phyloP scores from a whole-genome alignment of 148 eudicot species.

The Nyssa sinensis region DNA sequence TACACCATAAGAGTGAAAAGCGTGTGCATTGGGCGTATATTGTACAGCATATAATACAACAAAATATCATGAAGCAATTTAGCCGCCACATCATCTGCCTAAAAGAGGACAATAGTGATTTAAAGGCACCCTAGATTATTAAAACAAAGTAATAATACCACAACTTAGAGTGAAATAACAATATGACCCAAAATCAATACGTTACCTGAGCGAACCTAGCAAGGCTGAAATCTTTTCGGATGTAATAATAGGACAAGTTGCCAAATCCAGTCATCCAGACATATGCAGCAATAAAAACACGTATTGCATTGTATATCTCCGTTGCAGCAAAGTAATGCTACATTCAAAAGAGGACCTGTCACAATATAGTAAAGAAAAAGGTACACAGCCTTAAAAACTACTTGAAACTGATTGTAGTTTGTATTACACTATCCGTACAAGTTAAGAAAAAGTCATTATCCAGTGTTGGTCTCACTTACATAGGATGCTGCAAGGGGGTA shows the following conservation, averaged over 20 bases:
- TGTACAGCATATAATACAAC: slow-evolving; percentile 83
- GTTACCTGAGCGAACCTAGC: slow-evolving; percentile 84
- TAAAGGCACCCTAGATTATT: not conserved
- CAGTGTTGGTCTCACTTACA: too few relatives aligned
- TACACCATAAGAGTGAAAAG: slow-evolving; percentile 93
- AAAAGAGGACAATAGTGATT: slow-evolving; percentile 15
- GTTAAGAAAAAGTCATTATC: too few relatives aligned
- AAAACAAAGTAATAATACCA: not conserved
- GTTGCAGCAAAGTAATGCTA: slow-evolving; percentile 94
- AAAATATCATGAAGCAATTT: slow-evolving; percentile 78
- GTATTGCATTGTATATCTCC: slow-evolving; percentile 91
- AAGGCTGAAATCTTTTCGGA: slow-evolving; percentile 79
- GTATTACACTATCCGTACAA: too few relatives aligned
- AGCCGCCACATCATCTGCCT: slow-evolving; percentile 99
- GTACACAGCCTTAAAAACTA: not conserved
- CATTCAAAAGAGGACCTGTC: slow-evolving; percentile 86
- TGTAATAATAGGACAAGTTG: slow-evolving; percentile 90
- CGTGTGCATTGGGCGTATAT: slow-evolving; percentile 94
- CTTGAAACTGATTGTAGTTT: not conserved
- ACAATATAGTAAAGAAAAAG: slow-evolving; percentile 7
- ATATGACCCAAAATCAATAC: slow-evolving; percentile 9
- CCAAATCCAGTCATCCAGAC: slow-evolving; percentile 99
- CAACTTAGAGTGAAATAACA: not conserved
- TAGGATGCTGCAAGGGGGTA: too few relatives aligned
- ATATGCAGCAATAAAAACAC: slow-evolving; percentile 93